Evolutionary conservation across 2,329 filamentous ascomycete species (phyloP), one percentile per base, ranked within the genome.

Genomic region (Exophiala spinifera): DNA sequence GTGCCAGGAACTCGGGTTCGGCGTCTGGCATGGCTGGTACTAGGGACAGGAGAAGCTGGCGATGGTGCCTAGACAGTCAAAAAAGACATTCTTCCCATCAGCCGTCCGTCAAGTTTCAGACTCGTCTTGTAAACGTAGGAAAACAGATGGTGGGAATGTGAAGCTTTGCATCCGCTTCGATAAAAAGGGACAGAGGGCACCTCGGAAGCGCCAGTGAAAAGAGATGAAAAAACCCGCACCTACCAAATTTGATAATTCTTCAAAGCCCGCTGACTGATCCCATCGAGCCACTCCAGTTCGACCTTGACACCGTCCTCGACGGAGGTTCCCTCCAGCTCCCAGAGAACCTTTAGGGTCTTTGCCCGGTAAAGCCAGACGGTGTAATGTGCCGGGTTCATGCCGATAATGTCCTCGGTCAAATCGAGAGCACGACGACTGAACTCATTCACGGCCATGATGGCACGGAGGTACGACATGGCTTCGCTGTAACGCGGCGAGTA

Each of bases 161-260:
- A n/a, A n/a, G n/a, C n/a, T n/a, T n/a, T n/a, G n/a, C n/a, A n/a
- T n/a, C n/a, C n/a, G n/a, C n/a, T 25, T 25, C 23, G 23, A 25
- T 74, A 69, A 86, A 83, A 21, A 84, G 79, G 65, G 86, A 84
- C 69, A 87, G 84, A 43, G 43, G 20, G 48, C 15, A 23, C 25
- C n/a, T n/a, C n/a, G n/a, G 25, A 13, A 46, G 11, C 14, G 37
- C 31, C 19, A 15, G 34, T 25, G n/a, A 42, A 51, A 15, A 8
- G n/a, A 11, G 20, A 14, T 15, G 31, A 15, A 44, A n/a, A 19
- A 4, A 25, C 8, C 8, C 23, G 19, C 15, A 46, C 52, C 49
- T 48, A 77, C 89, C 94, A 99, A 71, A 99, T 99, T 74, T 99
- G 94, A 75, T 99, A 99, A 75, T 97, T 99, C 73, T 99, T 99